Evolutionary conservation across 768 basidiomycete species (phyloP).

Genomic region (Lentinula guzmanii): DNA sequence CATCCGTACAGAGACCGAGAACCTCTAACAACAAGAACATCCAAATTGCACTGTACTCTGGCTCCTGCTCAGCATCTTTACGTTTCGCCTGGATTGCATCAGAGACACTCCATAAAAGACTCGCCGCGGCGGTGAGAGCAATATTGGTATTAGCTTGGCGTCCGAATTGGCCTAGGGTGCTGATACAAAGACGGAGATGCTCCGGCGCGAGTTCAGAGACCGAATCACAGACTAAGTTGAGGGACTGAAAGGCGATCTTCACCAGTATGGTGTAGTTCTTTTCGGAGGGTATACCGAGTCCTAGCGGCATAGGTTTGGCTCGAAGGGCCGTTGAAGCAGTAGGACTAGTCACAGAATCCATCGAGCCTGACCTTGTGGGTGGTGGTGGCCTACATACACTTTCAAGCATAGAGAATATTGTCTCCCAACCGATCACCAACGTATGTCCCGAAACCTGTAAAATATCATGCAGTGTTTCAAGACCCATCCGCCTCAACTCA

Average conservation of each 20-base stretch:
- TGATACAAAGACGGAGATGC: conserved; percentile 84
- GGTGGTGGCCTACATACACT: conserved; percentile 71
- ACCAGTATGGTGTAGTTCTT: conserved; percentile 72
- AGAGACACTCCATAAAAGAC: conserved; percentile 91
- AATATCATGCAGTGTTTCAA: conserved; percentile 87
- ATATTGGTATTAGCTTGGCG: conserved; percentile 90
- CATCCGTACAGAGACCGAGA: conserved; percentile 74
- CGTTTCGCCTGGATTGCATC: conserved; percentile 89
- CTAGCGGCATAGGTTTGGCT: conserved; percentile 38
- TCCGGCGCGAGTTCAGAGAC: conserved; percentile 74
- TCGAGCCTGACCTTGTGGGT: conserved; percentile 26
- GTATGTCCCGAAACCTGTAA: conserved; percentile 90
- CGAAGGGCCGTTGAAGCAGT: conserved; percentile 10
- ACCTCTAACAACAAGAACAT: conserved; percentile 86
- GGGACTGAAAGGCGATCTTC: conserved; percentile 89
- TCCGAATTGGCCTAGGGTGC: conserved; percentile 87
- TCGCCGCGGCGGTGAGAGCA: conserved; percentile 88
- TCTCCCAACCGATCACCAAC: conserved; percentile 88
- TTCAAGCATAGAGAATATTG: conserved; percentile 86
- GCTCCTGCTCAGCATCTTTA: conserved; percentile 53
- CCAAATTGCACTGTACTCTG: conserved; percentile 86
- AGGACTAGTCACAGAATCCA: conserved; percentile 35
- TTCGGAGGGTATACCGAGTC: conserved; percentile 53
- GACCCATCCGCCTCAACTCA: conserved; percentile 82
- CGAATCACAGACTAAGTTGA: conserved; percentile 93